Conservation (phyloP, 257 asterid genomes). For the Petunia axillaris region DNA sequence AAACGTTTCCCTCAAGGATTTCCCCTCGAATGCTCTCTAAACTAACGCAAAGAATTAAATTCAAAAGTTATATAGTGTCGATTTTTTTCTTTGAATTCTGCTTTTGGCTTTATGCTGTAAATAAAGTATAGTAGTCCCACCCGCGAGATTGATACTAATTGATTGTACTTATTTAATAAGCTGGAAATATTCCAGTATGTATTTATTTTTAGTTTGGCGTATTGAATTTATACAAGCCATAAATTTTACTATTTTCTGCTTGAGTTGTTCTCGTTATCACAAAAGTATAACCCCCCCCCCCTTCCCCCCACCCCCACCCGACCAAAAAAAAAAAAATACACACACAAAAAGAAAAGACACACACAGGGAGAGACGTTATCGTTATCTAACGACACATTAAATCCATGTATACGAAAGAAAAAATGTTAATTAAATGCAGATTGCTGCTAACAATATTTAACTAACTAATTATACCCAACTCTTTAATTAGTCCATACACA, state of each 20-base stretch:
- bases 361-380: too few relatives aligned
- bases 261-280: not conserved
- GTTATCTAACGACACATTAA: too few relatives aligned
- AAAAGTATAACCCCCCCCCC: not conserved
- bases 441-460: too few relatives aligned
- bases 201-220: too few relatives aligned
- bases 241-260: not conserved
- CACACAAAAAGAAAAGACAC: too few relatives aligned
- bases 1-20: slow-evolving; percentile 32
- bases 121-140: not conserved
- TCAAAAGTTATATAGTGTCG: not conserved
- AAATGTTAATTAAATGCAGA: too few relatives aligned
- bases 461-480: too few relatives aligned
- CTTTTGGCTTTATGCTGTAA: not conserved
- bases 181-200: not conserved
- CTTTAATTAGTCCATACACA: too few relatives aligned
- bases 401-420: too few relatives aligned
- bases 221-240: too few relatives aligned
- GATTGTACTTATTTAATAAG: not conserved
- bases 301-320: too few relatives aligned
- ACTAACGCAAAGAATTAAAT: not conserved
- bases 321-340: too few relatives aligned
- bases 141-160: not conserved
- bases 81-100: not conserved
- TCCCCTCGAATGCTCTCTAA: slow-evolving; percentile 26